Evolutionary conservation across 768 basidiomycete species (phyloP), one percentile per base, ranked within the genome.

Genomic region (Leccinum obscurum): DNA sequence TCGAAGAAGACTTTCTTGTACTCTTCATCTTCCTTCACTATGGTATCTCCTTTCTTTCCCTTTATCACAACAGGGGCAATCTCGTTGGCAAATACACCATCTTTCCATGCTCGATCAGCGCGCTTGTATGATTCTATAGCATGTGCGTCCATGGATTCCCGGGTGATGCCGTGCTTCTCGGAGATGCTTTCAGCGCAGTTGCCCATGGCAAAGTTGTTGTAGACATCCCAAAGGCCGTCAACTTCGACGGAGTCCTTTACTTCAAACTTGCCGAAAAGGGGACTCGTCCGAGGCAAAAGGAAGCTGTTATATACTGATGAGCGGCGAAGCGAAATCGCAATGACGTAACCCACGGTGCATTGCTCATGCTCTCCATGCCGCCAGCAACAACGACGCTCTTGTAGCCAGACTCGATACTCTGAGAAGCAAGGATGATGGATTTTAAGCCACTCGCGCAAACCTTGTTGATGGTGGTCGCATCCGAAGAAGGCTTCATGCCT

Each of bases 341-440:
- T 48, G 7, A 41, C 46, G 54, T 54, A 5, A 86, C 96, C 70
- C 72, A 98, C 95, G 97, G 97, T 54, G 95, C 94, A 68, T 98
- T 92, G 74, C 92, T 95, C 97, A 99, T 99, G 79, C 92, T 95
- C 80, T 99, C 97, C 93, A 94, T 97, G 62, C 97, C 97, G 66
- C 97, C 97, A 58, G 95, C 95, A 26, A 87, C 93, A 66, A 97
- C 90, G 54, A 97, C 84, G 44, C 77, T 85, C 61, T 90, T 87
- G 72, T 96, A 87, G 54, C 97, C 97, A 24, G 88, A 81, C 73
- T 88, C 83, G 69, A 99, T 93, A 68, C 83, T 85, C 79, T 98
- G 97, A 28, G 93, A 83, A 58, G 93, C 97, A 63, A 98, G 82
- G 76, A 94, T 97, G 77, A 98, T 85, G 30, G 95, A 83, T 77